A percentile compares a stretch with the other conserved stretches of the same genome.
phyloP scores from a whole-genome alignment of 352 stramenopile genomes.

The Globisporangium carolinianum region DNA sequence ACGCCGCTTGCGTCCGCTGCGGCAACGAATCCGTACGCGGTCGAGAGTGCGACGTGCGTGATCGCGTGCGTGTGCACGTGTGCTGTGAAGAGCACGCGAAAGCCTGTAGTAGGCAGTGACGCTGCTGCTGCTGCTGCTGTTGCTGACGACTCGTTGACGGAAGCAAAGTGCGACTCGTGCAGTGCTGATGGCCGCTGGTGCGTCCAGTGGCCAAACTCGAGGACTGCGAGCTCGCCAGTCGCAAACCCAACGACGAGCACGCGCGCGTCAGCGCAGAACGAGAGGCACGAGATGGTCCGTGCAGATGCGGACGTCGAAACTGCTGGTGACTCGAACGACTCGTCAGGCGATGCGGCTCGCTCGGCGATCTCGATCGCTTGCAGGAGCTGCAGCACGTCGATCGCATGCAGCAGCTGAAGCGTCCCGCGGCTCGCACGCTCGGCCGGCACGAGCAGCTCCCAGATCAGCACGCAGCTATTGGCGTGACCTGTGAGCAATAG shows the following conservation, averaged over 20 bases:
- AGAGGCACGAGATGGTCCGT: conserved; percentile 31
- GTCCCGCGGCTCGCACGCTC: conserved; percentile 47
- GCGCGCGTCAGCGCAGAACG: conserved; percentile 40
- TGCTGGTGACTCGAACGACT: no score
- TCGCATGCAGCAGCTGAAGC: conserved; percentile 46
- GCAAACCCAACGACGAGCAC: conserved; percentile 45
- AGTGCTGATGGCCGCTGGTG: conserved; percentile 3
- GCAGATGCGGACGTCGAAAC: conserved; percentile 20
- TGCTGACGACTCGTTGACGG: background rate
- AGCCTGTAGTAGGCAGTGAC: conserved; percentile 17
- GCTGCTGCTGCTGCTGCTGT: conserved; percentile 3
- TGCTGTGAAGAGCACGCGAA: conserved; percentile 37
- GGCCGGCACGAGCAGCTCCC: conserved; percentile 40
- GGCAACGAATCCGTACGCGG: conserved; percentile 39
- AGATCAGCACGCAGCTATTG: conserved; percentile 53
- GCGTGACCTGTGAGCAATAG: conserved; percentile 52
- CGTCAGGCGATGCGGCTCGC: background rate
- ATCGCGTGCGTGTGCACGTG: conserved; percentile 61
- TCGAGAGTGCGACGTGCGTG: conserved; percentile 35
- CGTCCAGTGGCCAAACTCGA: conserved; percentile 32
- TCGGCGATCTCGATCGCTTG: background rate
- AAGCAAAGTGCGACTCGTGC: conserved; percentile 5
- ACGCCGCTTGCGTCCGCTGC: conserved; percentile 51
- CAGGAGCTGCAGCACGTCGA: conserved; percentile 35
- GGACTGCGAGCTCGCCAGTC: conserved; percentile 43